A percentile compares a stretch with the other conserved stretches of the same genome.
phyloP scores from a whole-genome alignment of 495 filamentous ascomycete genomes.

The Penicillium maclennaniae region DNA sequence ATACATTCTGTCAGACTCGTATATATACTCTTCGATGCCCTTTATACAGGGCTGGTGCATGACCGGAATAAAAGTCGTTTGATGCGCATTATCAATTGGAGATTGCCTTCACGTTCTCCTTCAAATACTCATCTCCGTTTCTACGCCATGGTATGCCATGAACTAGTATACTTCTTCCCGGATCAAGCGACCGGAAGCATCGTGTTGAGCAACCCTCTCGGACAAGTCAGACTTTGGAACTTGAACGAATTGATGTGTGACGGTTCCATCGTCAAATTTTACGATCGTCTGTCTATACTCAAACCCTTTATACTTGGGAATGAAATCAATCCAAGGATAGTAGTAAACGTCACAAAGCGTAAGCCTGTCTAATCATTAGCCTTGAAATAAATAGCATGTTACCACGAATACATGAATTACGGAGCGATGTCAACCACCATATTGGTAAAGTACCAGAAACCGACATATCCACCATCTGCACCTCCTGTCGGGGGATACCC shows the following conservation, averaged over 20 bases:
- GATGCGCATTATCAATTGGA: not conserved
- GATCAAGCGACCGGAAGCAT: conserved; percentile 40
- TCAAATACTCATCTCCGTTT: not conserved
- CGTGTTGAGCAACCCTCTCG: conserved; percentile 54
- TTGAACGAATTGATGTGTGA: conserved; percentile 52
- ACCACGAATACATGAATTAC: conserved; percentile 33
- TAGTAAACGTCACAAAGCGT: conserved; percentile 53
- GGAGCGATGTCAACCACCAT: conserved; percentile 52
- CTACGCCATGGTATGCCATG: not conserved
- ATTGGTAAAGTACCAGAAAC: conserved; percentile 67
- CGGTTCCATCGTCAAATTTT: conserved; percentile 42
- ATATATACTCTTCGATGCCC: conserved; percentile 21
- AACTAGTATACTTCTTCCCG: not conserved
- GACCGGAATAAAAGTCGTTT: conserved; percentile 24
- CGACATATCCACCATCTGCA: conserved; percentile 54
- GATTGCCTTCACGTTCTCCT: not conserved
- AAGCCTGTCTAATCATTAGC: conserved; percentile 31
- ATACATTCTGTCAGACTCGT: conserved; percentile 19
- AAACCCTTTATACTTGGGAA: conserved; percentile 50
- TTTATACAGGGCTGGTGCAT: conserved; percentile 19
- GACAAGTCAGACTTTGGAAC: conserved; percentile 46
- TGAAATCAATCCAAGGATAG: conserved; percentile 49
- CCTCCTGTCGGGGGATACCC: conserved; percentile 63
- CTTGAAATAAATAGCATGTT: not conserved
- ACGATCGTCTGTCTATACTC: conserved; percentile 52